Base-by-base conservation (phyloP, 768 basidiomycete genomes). In the Boletus subcaerulescens region DNA sequence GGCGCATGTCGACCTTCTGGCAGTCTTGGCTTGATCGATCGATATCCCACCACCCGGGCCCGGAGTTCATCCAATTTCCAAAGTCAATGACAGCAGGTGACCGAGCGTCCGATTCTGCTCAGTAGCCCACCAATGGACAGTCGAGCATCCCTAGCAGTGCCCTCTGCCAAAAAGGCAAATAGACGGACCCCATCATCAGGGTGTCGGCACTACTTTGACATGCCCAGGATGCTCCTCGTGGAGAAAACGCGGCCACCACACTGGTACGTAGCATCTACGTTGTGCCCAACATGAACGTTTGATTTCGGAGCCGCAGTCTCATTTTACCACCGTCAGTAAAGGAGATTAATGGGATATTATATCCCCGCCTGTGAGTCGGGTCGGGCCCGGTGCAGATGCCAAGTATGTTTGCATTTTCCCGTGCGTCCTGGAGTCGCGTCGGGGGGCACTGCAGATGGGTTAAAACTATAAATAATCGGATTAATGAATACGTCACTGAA, bases 301-400 rank as follows among this genome's bases (percentile, higher is more conserved):
- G 40, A n/a, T 33, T 52, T 64, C 64, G 63, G 64, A 44, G 0
- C 58, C 64, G 61, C 48, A 55, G 61, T 40, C 49, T 57, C 52
- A 60, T 63, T 48, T 33, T 20, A 5, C 20, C 6, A 41, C 31
- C 33, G 40, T 53, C 45, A 55, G 36, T 18, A 32, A 35, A 36
- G 31, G 26, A 41, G 20, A 48, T 56, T 45, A 49, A 51, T 36
- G 36, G 43, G 44, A 29, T 22, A 38, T 53, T 22, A 35, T 31
- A 39, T n/a, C 36, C 39, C 43, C 9, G 22, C 38, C 32, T 32
- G 18, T 12, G 60, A 47, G 47, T 65, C 62, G 52, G 52, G 41
- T 60, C 60, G 63, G 61, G 29, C 29, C 54, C 54, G 61, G 38
- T 43, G 38, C 46, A 42, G 9, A 22, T 49, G 51, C 41, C 43